A percentile compares a stretch with the other conserved stretches of the same genome.
Conservation (phyloP, 176 grass and related monocot genomes). For the Oryza australiensis region DNA sequence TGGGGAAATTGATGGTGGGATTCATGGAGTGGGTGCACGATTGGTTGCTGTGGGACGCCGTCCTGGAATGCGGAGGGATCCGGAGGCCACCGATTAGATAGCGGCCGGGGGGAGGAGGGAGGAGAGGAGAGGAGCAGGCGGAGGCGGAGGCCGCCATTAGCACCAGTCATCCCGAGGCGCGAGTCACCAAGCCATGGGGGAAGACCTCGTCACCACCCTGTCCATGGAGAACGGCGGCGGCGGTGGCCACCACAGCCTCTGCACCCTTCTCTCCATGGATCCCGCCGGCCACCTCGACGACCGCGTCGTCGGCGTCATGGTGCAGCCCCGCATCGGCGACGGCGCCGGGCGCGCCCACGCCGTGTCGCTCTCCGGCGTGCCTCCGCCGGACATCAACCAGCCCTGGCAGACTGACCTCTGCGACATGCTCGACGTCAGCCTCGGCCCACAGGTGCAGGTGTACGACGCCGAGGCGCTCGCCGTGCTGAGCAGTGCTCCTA, state of each 20-base stretch:
- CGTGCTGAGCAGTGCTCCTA: constrained; percentile 51
- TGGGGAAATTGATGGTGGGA: constrained; percentile 65
- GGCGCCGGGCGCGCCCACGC: constrained; percentile 42
- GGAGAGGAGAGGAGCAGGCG: constrained; percentile 38
- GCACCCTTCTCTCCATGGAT: constrained; percentile 99
- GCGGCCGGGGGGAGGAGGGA: constrained; percentile 30
- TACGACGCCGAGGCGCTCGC: constrained; percentile 50
- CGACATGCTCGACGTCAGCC: constrained; percentile 75
- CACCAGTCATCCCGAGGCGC: constrained; percentile 30
- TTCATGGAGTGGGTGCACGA: constrained; percentile 84
- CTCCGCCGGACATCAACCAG: constrained; percentile 95
- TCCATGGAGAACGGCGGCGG: constrained; percentile 85
- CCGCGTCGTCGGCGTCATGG: constrained; percentile 57
- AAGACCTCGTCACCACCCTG: constrained; percentile 89
- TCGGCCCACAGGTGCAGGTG: constrained; percentile 71
- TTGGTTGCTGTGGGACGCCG: constrained; percentile 87
- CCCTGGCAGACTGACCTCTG: constrained; percentile 71
- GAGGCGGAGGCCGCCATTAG: constrained; percentile 53
- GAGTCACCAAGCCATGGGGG: constrained; percentile 61
- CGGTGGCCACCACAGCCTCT: constrained; percentile 55
- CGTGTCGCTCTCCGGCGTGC: constrained; percentile 48
- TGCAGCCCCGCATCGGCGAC: constrained; percentile 53
- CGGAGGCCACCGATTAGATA: constrained; percentile 90
- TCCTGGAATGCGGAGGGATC: constrained; percentile 95
- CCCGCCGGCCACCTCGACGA: constrained; percentile 69